Conservation (phyloP, 1,284 basidiomycete genomes). For the Rhodotorula sp. region DNA sequence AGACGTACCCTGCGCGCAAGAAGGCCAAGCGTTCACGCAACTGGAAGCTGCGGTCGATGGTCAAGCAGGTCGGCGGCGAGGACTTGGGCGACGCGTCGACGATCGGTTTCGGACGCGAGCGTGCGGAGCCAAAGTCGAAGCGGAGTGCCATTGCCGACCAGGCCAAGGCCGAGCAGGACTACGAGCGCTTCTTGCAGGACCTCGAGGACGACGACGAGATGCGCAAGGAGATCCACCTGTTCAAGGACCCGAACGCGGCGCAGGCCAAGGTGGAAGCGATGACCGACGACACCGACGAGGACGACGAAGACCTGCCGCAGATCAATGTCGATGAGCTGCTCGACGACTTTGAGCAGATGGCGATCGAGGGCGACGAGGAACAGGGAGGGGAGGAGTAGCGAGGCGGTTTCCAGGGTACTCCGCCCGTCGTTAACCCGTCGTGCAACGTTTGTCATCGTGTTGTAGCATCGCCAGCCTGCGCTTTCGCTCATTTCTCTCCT, state of each 20-base stretch:
- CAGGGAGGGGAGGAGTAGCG: neutral
- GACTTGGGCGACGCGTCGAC: conserved; percentile 38
- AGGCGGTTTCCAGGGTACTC: no score
- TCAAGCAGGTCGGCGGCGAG: conserved; percentile 75
- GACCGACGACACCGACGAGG: conserved; percentile 51
- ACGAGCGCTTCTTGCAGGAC: conserved; percentile 92
- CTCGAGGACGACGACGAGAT: conserved; percentile 96
- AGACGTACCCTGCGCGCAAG: conserved; percentile 89
- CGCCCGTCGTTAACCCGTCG: no score
- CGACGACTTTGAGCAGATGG: conserved; percentile 76
- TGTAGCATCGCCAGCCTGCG: no score
- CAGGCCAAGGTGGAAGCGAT: conserved; percentile 61
- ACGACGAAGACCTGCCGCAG: conserved; percentile 79
- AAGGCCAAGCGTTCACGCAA: conserved; percentile 82
- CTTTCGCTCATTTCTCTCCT: no score
- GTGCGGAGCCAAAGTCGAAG: conserved; percentile 39
- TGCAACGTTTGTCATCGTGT: no score
- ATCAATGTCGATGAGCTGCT: conserved; percentile 82
- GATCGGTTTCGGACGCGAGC: conserved; percentile 61
- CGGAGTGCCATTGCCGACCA: conserved; percentile 56
- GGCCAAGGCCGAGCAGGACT: conserved; percentile 93
- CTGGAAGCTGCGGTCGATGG: conserved; percentile 87
- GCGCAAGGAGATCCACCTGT: conserved; percentile 83
- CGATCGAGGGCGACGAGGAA: conserved; percentile 37
- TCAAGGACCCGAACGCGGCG: conserved; percentile 64